phyloP scores from a whole-genome alignment of 75 land plant species.

The Selaginella tamariscina region DNA sequence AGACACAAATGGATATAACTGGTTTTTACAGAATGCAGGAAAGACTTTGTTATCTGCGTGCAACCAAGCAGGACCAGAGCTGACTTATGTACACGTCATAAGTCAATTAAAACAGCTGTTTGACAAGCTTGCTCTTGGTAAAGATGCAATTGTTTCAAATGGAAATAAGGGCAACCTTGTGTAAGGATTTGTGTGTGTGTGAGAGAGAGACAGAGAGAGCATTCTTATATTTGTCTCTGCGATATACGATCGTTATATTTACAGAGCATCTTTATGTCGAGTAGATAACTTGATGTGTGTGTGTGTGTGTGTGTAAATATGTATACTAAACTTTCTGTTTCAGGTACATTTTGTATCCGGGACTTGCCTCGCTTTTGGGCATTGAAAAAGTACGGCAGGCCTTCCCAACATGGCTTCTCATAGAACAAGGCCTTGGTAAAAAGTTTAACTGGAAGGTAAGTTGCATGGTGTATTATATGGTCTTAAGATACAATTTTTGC shows the following conservation, averaged over 20 bases:
- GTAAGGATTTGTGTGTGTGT: slow-evolving; percentile 4
- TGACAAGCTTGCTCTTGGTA: slow-evolving; percentile 19
- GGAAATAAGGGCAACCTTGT: neutral
- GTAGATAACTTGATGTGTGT: slow-evolving; percentile 1
- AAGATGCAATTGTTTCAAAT: neutral
- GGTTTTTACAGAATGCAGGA: slow-evolving; percentile 55
- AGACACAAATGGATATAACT: slow-evolving; percentile 5
- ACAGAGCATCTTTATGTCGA: neutral
- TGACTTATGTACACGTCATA: slow-evolving; percentile 41
- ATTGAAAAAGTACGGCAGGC: slow-evolving; percentile 76
- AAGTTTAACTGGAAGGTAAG: slow-evolving; percentile 75
- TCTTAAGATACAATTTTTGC: neutral
- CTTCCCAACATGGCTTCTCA: slow-evolving; percentile 70
- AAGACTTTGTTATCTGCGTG: slow-evolving; percentile 47
- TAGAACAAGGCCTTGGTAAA: slow-evolving; percentile 60
- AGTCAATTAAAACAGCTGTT: slow-evolving; percentile 56
- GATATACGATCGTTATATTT: slow-evolving; percentile 9
- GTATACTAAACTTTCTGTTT: too few relatives aligned
- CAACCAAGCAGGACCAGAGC: slow-evolving; percentile 58
- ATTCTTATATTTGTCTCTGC: slow-evolving; percentile 13
- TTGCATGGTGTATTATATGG: neutral
- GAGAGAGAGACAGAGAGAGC: slow-evolving; percentile 10
- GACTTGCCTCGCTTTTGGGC: slow-evolving; percentile 67
- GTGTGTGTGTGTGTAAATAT: neutral
- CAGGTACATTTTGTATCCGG: slow-evolving; percentile 69